Conservation (phyloP, 1,284 basidiomycete species). For the Pseudozyma hubeiensis region DNA sequence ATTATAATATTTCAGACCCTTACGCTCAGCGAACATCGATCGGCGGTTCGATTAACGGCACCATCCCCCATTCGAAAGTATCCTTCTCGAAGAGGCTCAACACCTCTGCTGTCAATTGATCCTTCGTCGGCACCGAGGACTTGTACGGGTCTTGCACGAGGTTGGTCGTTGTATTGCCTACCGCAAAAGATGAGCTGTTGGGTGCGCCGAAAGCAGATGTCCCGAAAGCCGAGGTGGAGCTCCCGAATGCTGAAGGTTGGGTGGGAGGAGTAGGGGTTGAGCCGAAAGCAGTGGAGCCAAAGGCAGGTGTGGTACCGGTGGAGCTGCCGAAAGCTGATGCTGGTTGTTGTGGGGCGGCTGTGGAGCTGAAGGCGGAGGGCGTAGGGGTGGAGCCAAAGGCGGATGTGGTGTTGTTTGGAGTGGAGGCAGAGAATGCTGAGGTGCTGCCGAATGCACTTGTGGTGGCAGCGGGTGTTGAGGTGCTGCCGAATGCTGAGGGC, state of each 20-base stretch:
- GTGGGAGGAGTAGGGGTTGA: background rate
- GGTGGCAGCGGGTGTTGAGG: conserved; percentile 5
- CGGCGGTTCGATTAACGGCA: conserved; percentile 44
- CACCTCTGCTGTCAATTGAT: conserved; percentile 31
- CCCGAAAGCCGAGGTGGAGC: background rate
- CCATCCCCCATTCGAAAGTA: conserved; percentile 32
- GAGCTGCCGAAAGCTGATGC: conserved; percentile 21
- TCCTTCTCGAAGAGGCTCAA: conserved; percentile 24
- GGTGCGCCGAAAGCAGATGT: conserved; percentile 5
- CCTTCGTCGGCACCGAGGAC: conserved; percentile 15
- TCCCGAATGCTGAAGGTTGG: conserved; percentile 18
- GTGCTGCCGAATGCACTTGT: conserved; percentile 24
- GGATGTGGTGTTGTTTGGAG: background rate
- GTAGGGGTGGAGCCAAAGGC: conserved; percentile 15
- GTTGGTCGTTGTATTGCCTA: background rate
- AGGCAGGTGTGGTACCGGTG: conserved; percentile 1
- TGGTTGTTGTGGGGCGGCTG: background rate
- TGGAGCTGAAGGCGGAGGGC: background rate
- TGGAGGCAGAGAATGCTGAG: conserved; percentile 5
- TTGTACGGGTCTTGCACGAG: conserved; percentile 27
- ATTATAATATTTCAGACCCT: no score
- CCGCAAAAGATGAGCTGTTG: background rate
- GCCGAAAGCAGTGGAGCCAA: background rate
- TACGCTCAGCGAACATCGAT: conserved; percentile 38
- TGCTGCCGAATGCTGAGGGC: conserved; percentile 12